phyloP scores from a whole-genome alignment of 75 land plant species.

The Pinus tabuliformis region DNA sequence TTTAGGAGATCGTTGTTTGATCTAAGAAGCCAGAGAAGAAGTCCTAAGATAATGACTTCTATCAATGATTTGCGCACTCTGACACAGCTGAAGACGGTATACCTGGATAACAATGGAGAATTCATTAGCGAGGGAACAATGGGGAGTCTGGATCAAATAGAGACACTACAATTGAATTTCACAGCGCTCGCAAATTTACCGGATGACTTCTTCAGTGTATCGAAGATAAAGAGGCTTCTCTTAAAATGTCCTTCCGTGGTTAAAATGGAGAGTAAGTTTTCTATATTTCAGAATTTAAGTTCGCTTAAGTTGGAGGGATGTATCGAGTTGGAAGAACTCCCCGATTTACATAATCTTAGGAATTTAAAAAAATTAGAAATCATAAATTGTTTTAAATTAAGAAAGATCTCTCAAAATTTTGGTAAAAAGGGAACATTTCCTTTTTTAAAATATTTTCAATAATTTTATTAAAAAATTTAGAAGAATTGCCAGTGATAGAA shows the following conservation, averaged over 20 bases:
- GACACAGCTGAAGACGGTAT: background rate
- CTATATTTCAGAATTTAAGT: background rate
- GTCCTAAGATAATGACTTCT: background rate
- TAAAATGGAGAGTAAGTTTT: background rate
- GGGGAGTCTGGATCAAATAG: background rate
- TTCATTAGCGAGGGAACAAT: background rate
- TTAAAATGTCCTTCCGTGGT: background rate
- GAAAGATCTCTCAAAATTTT: background rate
- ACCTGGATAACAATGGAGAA: background rate
- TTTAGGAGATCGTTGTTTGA: background rate
- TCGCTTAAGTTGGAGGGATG: background rate
- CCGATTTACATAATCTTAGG: background rate
- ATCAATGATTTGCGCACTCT: background rate
- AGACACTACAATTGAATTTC: background rate
- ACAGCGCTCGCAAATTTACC: background rate
- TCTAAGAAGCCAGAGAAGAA: background rate
- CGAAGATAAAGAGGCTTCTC: background rate
- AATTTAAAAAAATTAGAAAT: background rate
- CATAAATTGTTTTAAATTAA: background rate
- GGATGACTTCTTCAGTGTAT: background rate
- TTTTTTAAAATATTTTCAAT: background rate
- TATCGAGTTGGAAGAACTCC: background rate
- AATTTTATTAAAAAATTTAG: background rate
- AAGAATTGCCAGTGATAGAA: background rate
- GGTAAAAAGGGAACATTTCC: background rate